Conservation (phyloP, 495 filamentous ascomycete species). For the Ramalina peruviana region DNA sequence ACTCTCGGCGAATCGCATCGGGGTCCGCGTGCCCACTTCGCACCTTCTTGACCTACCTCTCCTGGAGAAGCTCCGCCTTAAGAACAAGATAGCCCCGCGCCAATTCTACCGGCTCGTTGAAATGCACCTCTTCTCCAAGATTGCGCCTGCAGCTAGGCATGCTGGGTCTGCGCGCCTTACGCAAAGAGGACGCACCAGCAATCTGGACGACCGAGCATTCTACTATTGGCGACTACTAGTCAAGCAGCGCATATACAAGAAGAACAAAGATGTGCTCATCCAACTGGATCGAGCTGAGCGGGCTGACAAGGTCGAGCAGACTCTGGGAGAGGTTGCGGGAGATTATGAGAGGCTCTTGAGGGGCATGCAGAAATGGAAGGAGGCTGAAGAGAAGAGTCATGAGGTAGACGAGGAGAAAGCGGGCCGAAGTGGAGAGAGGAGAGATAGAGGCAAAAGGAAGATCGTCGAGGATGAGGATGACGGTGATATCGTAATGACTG, state of each 20-base stretch:
- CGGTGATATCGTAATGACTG: background rate
- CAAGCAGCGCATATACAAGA: slow-evolving; percentile 69
- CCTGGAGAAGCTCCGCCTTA: slow-evolving; percentile 44
- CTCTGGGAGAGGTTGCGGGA: slow-evolving; percentile 59
- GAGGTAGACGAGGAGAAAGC: slow-evolving; percentile 4
- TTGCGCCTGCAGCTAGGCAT: slow-evolving; percentile 49
- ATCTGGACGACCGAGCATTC: slow-evolving; percentile 49
- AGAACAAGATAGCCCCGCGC: slow-evolving; percentile 67
- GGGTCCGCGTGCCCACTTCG: slow-evolving; percentile 40
- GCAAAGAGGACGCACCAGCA: slow-evolving; percentile 35
- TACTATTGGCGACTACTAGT: slow-evolving; percentile 71
- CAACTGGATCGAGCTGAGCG: slow-evolving; percentile 68
- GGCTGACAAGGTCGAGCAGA: slow-evolving; percentile 68
- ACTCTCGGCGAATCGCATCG: slow-evolving; percentile 24
- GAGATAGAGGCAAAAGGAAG: slow-evolving; percentile 15
- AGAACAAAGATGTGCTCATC: slow-evolving; percentile 59
- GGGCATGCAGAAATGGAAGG: slow-evolving; percentile 30
- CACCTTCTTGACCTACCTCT: slow-evolving; percentile 45
- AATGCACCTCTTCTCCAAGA: slow-evolving; percentile 69
- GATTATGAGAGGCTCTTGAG: slow-evolving; percentile 63
- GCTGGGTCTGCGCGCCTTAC: slow-evolving; percentile 39
- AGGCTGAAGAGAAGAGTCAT: slow-evolving; percentile 13
- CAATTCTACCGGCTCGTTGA: slow-evolving; percentile 80
- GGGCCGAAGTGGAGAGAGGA: slow-evolving; percentile 12
- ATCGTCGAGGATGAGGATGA: slow-evolving; percentile 12